Evolutionary conservation across 2,329 filamentous ascomycete species (phyloP), one percentile per base, ranked within the genome.

Genomic region (Rachicladosporium sp.): DNA sequence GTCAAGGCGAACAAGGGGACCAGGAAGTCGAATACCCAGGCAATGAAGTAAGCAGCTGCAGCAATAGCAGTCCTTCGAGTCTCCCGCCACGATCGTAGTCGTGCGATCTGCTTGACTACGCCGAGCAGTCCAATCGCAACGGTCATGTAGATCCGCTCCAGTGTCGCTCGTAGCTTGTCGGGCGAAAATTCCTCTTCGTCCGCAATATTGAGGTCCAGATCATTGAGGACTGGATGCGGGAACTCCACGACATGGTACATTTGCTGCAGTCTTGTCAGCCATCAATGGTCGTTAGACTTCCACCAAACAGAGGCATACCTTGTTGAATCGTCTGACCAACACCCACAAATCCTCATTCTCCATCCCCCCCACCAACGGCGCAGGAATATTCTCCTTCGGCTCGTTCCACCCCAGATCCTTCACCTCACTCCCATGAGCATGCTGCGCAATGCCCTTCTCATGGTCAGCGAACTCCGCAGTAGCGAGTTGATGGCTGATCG

Each of bases 141-240:
- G 0, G 80, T 84, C 71, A 86, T 86, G 57, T 93, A 93, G 8
- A 91, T 64, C 10, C 85, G 70, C 60, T 93, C 86, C 3, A 91
- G 57, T 38, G 82, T 86, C 2, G 79, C 75, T 9, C 85, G 72
- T 33, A 93, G 65, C 62, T 91, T 91, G 53, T 91, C 84, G 0
- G 85, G 84, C 0, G 81, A 84, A 57, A 91, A 91, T 41, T 88
- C 81, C 48, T 91, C 84, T 40, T 89, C 79, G 31, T 87, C 80
- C 4, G 83, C 79, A 41, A 85, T 80, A 49, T 87, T 85, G 43
- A 93, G 70, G 57, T 93, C 85, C 31, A 93, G 64, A 10, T 77
- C 75, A 4, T 80, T 82, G 1, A 81, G 70, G 1, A 74, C 69
- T 6, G 74, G 60, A 35, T 70, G 58, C 0, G 70, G 63, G 6